A percentile compares a stretch with the other conserved stretches of the same genome.
phyloP scores from a whole-genome alignment of 1,139 yeast genomes.

The Candida anutae region DNA sequence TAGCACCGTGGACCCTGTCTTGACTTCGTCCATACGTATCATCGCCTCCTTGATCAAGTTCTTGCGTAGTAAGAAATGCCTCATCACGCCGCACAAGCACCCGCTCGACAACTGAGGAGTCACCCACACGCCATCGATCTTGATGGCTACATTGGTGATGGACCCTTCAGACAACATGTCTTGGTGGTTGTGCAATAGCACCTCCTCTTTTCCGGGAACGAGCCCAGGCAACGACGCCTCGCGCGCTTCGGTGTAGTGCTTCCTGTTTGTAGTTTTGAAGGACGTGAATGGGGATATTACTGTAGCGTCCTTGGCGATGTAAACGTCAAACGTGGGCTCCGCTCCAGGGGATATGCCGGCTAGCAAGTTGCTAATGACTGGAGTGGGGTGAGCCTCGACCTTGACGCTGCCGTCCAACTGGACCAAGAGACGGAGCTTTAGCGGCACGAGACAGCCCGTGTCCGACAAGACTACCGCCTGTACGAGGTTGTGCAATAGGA shows the following conservation, averaged over 20 bases:
- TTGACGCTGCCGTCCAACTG: conserved; percentile 40
- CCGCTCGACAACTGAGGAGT: conserved; percentile 78
- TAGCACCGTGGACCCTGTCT: conserved; percentile 57
- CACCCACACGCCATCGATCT: conserved; percentile 48
- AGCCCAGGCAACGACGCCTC: conserved; percentile 32
- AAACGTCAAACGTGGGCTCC: conserved; percentile 29
- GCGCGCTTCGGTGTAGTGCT: conserved; percentile 58
- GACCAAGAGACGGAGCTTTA: conserved; percentile 54
- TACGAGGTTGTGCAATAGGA: conserved; percentile 38
- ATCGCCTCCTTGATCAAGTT: conserved; percentile 49
- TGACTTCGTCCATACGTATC: conserved; percentile 37
- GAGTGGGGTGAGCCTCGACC: conserved; percentile 42
- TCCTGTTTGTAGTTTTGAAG: conserved; percentile 76
- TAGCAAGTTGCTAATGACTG: conserved; percentile 29
- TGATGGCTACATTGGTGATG: conserved; percentile 72
- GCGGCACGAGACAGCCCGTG: conserved; percentile 28
- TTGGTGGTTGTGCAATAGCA: conserved; percentile 55
- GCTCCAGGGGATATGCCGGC: conserved; percentile 26
- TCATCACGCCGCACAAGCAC: conserved; percentile 77
- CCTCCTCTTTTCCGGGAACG: conserved; percentile 48
- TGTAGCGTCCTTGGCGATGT: conserved; percentile 48
- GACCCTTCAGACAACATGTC: conserved; percentile 75
- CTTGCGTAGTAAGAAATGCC: conserved; percentile 55
- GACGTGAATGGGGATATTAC: conserved; percentile 72
- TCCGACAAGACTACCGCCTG: conserved; percentile 26